phyloP scores from a whole-genome alignment of 176 grass and related monocot genomes.

The Oryza longistaminata region DNA sequence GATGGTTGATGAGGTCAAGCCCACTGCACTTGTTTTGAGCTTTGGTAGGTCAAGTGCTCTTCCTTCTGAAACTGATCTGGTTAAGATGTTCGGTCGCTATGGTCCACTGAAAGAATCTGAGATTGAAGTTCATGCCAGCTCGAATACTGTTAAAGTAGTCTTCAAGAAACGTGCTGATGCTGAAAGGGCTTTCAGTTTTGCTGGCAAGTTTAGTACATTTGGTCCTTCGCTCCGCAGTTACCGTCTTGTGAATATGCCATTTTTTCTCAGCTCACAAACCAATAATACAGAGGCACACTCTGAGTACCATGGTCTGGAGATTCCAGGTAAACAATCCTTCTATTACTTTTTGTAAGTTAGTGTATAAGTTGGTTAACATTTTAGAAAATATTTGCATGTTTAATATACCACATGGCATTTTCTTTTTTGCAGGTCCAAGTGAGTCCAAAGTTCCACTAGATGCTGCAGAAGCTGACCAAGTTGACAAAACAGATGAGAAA shows the following conservation, averaged over 20 bases:
- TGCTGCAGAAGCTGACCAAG: conserved; percentile 32
- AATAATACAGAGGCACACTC: conserved; percentile 42
- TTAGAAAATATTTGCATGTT: conserved; percentile 27
- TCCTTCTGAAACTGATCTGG: conserved; percentile 72
- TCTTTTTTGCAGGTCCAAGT: conserved; percentile 37
- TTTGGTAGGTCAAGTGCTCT: conserved; percentile 65
- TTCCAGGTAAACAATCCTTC: conserved; percentile 40
- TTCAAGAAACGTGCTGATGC: conserved; percentile 91
- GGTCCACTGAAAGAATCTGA: conserved; percentile 78
- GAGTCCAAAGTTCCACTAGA: conserved; percentile 18
- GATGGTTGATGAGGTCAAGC: conserved; percentile 73
- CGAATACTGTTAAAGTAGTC: conserved; percentile 66
- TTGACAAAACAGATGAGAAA: conserved; percentile 32
- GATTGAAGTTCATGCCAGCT: conserved; percentile 61
- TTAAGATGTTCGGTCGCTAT: conserved; percentile 82
- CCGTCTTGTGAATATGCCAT: conserved; percentile 70
- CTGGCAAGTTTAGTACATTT: conserved; percentile 75
- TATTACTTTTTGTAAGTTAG: conserved; percentile 11
- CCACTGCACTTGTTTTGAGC: conserved; percentile 88
- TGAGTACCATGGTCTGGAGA: conserved; percentile 31
- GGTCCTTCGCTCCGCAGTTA: conserved; percentile 86
- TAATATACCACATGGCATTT: conserved; percentile 22
- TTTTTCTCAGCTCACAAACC: conserved; percentile 31
- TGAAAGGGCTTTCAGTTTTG: conserved; percentile 82
- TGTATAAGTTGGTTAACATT: background rate